Evolutionary conservation across 2,329 filamentous ascomycete genomes (phyloP), one percentile per base, ranked within the genome.

Genomic region (Pyrenophora tritici-repentis): DNA sequence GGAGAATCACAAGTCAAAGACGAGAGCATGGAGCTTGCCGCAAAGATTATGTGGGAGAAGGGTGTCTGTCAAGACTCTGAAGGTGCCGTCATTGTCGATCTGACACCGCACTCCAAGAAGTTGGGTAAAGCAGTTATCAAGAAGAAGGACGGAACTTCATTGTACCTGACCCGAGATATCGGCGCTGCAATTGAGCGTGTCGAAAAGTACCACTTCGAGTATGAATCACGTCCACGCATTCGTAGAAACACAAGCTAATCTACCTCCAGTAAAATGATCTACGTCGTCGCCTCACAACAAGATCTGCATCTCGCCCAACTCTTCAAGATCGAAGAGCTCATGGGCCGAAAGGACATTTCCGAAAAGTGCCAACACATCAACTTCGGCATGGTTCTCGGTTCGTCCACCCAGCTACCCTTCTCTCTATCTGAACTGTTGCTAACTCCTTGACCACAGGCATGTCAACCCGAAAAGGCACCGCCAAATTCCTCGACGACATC

Each of bases 91-190:
- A 83, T 88, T 57, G 84, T 90, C 42, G 86, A 91, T 70, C 84
- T 90, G 51, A 78, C 81, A 29, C 88, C 89, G 66, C 84, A 90
- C 65, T 79, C 80, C 2, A 89, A 86, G 69, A 87, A 86, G 41
- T 79, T 89, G 1, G 87, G 86, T 14, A 85, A 84, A 58, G 85
- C 85, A 0, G 80, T 89, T 31, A 77, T 90, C 39, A 79, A 87
- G 58, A 85, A 85, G 67, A 83, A 86, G 73, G 83, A 86, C 53
- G 87, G 87, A 31, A 88, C 84, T 2, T 83, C 83, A 9, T 79
- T 86, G 1, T 90, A 90, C 70, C 77, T 89, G 31, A 86, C 87
- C 22, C 82, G 87, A 61, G 87, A 90, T 67, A 83, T 90, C 35
- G 87, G 84, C 10, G 84, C 85, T 4, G 84, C 84, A 24, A 69